phyloP scores from a whole-genome alignment of 345 rosid species.

The Carallia pectinifolia region DNA sequence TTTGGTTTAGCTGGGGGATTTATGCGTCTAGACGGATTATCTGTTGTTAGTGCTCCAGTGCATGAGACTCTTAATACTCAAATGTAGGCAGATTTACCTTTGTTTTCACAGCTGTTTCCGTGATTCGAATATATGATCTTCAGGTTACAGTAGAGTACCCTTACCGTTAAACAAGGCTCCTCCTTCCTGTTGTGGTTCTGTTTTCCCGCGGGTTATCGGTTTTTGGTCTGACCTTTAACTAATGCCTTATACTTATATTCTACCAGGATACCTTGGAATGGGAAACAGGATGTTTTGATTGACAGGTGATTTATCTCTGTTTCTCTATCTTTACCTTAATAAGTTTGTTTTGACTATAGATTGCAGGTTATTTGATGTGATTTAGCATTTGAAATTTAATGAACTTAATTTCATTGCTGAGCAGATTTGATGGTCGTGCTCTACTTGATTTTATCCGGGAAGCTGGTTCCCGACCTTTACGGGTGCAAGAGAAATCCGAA shows the following conservation, averaged over 20 bases:
- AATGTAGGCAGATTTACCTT: no score
- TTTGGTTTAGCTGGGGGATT: no score
- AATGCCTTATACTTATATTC: constrained; percentile 5
- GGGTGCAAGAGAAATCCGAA: constrained; percentile 61
- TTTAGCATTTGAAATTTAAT: neutral
- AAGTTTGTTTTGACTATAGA: neutral
- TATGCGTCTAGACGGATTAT: no score
- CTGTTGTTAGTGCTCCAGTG: no score
- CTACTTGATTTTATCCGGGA: constrained; percentile 92
- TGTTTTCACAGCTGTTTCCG: no score
- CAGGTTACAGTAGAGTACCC: no score
- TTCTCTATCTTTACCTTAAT: neutral
- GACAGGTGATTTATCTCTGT: constrained; percentile 49
- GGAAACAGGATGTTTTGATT: constrained; percentile 76
- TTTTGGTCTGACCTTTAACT: neutral
- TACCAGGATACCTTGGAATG: constrained; percentile 91
- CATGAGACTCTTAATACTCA: no score
- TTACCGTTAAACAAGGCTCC: no score
- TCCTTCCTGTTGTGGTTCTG: no score
- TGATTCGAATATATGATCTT: no score
- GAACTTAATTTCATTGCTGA: neutral
- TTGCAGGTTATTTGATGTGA: no score
- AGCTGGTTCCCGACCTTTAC: constrained; percentile 46
- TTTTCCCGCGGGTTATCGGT: neutral
- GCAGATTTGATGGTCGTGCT: constrained; percentile 88